phyloP scores from a whole-genome alignment of 352 stramenopile species.

The Globisporangium irregulare region DNA sequence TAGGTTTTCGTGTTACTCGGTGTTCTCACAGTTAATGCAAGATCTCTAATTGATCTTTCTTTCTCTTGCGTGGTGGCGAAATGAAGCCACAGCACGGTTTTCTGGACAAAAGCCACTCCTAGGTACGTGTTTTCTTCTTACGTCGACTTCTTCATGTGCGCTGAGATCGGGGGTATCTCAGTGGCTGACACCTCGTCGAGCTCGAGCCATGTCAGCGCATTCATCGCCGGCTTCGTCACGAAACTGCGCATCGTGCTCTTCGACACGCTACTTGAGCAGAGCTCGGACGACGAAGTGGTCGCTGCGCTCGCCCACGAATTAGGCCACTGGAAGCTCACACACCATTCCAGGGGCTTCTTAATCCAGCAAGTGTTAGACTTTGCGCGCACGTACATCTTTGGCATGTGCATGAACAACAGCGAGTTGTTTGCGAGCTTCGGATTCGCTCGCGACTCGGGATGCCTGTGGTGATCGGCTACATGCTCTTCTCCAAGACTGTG shows the following conservation, averaged over 20 bases:
- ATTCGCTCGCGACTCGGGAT: slow-evolving; percentile 36
- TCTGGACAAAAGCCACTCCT: neutral
- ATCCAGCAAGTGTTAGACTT: slow-evolving; percentile 13
- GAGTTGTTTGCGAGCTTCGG: slow-evolving; percentile 71
- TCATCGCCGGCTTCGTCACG: neutral
- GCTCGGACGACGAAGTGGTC: neutral
- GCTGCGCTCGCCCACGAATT: neutral
- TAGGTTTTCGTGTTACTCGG: neutral
- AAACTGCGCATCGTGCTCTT: neutral
- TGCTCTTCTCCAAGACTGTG: slow-evolving; percentile 70
- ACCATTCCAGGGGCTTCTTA: neutral
- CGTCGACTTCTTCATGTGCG: neutral
- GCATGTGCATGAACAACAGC: slow-evolving; percentile 63
- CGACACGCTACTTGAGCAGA: neutral
- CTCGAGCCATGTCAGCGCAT: neutral
- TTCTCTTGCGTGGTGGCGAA: neutral
- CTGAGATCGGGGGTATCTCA: neutral
- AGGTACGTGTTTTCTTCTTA: neutral
- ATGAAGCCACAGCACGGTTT: neutral
- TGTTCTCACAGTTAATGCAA: neutral
- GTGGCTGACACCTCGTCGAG: neutral
- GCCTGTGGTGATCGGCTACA: slow-evolving; percentile 72
- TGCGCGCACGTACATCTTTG: slow-evolving; percentile 69
- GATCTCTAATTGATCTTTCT: neutral
- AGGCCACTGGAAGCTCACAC: slow-evolving; percentile 1